Percentiles rank a stretch among this genome's conserved stretches.
These are phyloP conservation scores for Cercospora canescens DNA, from an alignment of 2,329 filamentous ascomycete species.

Conservation along the genomic window DNA sequence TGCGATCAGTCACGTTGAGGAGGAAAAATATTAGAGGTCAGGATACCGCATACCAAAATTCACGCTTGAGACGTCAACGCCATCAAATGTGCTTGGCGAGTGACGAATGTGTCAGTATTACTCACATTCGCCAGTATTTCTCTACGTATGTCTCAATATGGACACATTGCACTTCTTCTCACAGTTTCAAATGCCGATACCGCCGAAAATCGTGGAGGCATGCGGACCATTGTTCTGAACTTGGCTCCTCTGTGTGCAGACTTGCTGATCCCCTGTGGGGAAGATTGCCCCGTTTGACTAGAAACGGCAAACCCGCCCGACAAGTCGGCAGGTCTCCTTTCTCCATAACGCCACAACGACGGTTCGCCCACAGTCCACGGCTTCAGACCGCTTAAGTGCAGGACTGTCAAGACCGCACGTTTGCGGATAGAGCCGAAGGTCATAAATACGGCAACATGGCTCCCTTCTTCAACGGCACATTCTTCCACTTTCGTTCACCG, in stretches of 20 bases:
- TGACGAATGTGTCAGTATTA: background rate
- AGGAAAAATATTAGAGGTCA: conserved; percentile 8
- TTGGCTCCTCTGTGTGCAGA: background rate
- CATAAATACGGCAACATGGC: background rate
- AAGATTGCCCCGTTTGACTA: background rate
- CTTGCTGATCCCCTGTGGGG: background rate
- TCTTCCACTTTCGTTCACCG: background rate
- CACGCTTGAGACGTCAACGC: background rate
- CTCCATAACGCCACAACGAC: background rate
- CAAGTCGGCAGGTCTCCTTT: background rate
- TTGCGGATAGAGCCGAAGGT: background rate
- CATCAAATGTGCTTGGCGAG: background rate
- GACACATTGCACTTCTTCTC: background rate
- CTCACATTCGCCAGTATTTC: background rate
- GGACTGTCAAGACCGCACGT: background rate
- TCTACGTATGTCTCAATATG: background rate
- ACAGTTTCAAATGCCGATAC: background rate
- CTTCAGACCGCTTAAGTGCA: background rate
- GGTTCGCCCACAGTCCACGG: background rate
- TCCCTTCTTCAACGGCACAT: background rate
- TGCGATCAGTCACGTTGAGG: conserved; percentile 25
- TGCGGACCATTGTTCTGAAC: background rate
- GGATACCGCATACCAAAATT: background rate
- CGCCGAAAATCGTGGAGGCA: background rate
- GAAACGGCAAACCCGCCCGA: background rate